phyloP scores from a whole-genome alignment of 306 rosid species.

The Spatholobus suberectus region DNA sequence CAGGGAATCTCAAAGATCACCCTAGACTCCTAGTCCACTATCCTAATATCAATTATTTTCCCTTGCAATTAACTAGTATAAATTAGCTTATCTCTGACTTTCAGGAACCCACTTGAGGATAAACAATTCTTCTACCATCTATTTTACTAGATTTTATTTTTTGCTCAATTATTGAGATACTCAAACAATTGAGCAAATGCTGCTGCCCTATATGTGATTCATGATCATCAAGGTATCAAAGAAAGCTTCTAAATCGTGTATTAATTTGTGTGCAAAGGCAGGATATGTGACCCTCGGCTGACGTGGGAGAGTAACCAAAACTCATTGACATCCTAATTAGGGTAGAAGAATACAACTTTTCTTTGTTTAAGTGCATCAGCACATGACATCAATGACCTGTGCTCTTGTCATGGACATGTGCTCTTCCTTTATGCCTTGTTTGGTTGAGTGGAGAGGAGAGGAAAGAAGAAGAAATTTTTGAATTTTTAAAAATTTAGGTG shows the following conservation, averaged over 20 bases:
- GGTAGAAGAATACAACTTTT: conserved; percentile 29
- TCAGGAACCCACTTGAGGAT: conserved; percentile 34
- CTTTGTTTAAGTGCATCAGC: conserved; percentile 37
- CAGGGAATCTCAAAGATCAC: conserved; percentile 37
- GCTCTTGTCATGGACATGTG: conserved; percentile 47
- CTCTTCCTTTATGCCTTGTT: too few species aligned
- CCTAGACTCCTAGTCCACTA: conserved; percentile 42
- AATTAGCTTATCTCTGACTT: conserved; percentile 25
- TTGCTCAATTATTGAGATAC: conserved; percentile 29
- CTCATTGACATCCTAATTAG: conserved; percentile 29
- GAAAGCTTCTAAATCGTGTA: conserved; percentile 29
- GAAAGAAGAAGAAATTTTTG: too few species aligned
- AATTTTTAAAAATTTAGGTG: too few species aligned
- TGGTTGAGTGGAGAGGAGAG: too few species aligned
- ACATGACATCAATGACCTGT: conserved; percentile 44
- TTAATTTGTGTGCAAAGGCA: conserved; percentile 20
- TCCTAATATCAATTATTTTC: conserved; percentile 38
- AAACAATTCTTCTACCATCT: conserved; percentile 16
- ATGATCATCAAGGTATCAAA: conserved; percentile 32
- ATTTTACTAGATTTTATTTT: not conserved
- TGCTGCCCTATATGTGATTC: conserved; percentile 20
- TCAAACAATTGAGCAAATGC: conserved; percentile 36
- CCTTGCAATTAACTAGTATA: conserved; percentile 9
- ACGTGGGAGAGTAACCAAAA: conserved; percentile 30
- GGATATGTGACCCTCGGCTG: conserved; percentile 33